A percentile compares a stretch with the other conserved stretches of the same genome.
phyloP scores from a whole-genome alignment of 106 monocot genomes.

The Acanthochlamys bracteata region DNA sequence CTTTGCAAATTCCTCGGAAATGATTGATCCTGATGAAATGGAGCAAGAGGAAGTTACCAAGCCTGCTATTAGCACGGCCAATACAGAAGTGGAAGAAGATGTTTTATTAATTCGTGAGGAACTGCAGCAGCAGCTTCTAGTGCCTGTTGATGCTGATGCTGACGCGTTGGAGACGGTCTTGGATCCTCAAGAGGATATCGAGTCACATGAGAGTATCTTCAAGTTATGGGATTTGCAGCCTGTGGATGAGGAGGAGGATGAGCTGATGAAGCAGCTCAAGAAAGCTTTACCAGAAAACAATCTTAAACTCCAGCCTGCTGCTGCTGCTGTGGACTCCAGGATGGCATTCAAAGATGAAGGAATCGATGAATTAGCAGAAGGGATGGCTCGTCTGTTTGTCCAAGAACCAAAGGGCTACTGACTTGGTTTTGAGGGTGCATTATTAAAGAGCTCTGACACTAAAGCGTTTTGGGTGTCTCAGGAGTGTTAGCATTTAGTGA shows the following conservation, averaged over 20 bases:
- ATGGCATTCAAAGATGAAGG: constrained; percentile 6
- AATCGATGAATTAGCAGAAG: constrained; percentile 19
- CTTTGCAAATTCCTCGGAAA: not conserved
- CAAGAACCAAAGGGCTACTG: not conserved
- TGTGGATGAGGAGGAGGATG: constrained; percentile 23
- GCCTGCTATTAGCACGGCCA: not conserved
- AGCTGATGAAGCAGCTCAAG: constrained; percentile 34
- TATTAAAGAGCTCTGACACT: too few relatives aligned
- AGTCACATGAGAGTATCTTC: constrained; percentile 33
- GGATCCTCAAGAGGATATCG: constrained; percentile 2
- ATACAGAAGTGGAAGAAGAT: not conserved
- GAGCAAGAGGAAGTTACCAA: not conserved
- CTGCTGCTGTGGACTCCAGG: not conserved
- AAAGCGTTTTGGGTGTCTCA: too few relatives aligned
- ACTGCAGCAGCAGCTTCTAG: not conserved
- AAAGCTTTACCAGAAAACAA: constrained; percentile 14
- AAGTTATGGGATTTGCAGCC: constrained; percentile 36
- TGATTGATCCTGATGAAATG: not conserved
- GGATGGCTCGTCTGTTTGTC: constrained; percentile 26
- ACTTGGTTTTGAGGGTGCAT: too few relatives aligned
- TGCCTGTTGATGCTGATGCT: not conserved
- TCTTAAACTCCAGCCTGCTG: not conserved
- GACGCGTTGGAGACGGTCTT: not conserved
- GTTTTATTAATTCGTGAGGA: not conserved
- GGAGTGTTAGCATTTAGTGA: too few relatives aligned